These are phyloP conservation scores for Sporothrix curviconia DNA, from an alignment of 2,329 filamentous ascomycete genomes.

Conservation along the genomic window DNA sequence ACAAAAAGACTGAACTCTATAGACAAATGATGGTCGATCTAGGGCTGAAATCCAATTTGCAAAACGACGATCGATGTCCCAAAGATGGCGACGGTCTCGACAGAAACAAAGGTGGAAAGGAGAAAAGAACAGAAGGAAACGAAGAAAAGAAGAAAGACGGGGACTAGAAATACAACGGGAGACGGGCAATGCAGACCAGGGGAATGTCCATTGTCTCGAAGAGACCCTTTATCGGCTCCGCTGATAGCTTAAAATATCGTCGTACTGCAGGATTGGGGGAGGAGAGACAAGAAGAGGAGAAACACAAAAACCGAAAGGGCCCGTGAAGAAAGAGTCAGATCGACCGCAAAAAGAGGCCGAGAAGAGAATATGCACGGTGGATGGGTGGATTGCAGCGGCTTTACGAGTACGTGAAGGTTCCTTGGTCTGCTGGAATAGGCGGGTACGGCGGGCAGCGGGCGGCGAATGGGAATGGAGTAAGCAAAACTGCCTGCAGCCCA, in stretches of 20 bases:
- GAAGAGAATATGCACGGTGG: too few species aligned
- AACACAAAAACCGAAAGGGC: too few species aligned
- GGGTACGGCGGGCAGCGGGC: too few species aligned
- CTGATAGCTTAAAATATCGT: conserved; percentile 4
- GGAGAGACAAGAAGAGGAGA: neutral
- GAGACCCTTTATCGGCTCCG: neutral
- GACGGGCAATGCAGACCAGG: neutral
- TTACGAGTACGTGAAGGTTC: too few species aligned
- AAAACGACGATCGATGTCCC: too few species aligned
- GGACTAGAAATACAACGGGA: neutral
- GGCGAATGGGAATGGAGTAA: neutral
- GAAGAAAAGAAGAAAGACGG: neutral
- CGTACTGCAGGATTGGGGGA: neutral
- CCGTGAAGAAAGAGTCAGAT: too few species aligned
- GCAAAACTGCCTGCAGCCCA: neutral
- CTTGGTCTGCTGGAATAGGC: too few species aligned
- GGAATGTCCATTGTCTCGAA: neutral
- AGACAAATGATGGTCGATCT: too few species aligned
- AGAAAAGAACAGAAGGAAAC: neutral
- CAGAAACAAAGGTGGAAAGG: neutral
- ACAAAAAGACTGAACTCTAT: too few species aligned
- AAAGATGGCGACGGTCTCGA: neutral
- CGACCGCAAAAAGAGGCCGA: too few species aligned
- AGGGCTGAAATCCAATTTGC: too few species aligned
- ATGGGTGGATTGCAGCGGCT: too few species aligned